Evolutionary conservation across 177 flowering plant genomes (phyloP).

Genomic region (Vitis hybrid): DNA sequence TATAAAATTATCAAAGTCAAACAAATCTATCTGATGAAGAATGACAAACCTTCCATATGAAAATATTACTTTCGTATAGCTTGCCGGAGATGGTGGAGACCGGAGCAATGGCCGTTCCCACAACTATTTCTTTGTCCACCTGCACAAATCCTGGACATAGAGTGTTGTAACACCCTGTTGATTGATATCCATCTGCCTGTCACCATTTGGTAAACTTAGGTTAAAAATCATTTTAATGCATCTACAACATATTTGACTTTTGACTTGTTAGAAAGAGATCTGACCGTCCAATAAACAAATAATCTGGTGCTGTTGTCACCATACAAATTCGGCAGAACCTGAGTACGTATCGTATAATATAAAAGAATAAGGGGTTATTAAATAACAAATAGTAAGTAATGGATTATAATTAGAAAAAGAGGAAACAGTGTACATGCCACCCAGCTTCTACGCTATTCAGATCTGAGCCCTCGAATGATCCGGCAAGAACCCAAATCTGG

Average conservation of each 20-base stretch:
- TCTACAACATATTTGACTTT: no score
- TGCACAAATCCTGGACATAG: conserved; percentile 49
- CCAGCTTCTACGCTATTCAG: conserved; percentile 99
- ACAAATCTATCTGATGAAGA: no score
- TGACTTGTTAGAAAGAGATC: conserved; percentile 20
- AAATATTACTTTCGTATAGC: conserved; percentile 83
- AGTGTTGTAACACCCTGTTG: conserved; percentile 54
- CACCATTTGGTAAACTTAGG: no score
- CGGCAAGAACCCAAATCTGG: conserved; percentile 93
- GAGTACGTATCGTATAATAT: conserved; percentile 54
- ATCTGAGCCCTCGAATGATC: conserved; percentile 90
- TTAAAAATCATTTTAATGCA: no score
- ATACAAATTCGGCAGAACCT: conserved; percentile 99
- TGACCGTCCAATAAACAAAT: conserved; percentile 99
- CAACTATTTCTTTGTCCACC: conserved; percentile 40
- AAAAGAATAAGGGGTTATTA: conserved; percentile 51
- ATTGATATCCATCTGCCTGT: no score
- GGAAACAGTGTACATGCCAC: conserved; percentile 87
- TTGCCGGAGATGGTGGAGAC: conserved; percentile 49
- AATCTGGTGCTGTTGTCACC: conserved; percentile 95
- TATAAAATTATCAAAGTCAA: not conserved
- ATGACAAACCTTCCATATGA: conserved; percentile 84
- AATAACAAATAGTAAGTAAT: no score
- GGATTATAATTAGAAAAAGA: no score
- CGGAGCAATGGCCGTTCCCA: conserved; percentile 81